Evolutionary conservation across 305 asterid genomes (phyloP), one percentile per base, ranked within the genome.

Genomic region (Fraxinus dipetala): DNA sequence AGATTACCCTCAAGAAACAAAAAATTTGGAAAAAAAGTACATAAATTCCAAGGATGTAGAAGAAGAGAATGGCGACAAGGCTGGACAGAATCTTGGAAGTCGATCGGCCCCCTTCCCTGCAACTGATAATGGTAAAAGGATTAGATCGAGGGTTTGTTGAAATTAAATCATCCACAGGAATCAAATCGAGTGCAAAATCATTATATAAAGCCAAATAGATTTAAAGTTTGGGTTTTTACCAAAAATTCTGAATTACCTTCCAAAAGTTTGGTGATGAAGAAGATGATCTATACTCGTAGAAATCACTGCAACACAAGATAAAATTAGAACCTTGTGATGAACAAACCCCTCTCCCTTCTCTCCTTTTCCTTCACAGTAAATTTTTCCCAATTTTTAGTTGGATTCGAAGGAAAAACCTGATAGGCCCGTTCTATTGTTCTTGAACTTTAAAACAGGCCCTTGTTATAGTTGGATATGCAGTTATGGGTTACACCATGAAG

Each of bases 1-100:
- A 83, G 72, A 85, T 16, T 79, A 22, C 28, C 35, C 28, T 34
- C 45, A 54, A 75, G 74, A 67, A 67, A 26, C 36, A 26, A 67
- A 14, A 67, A 10, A 5, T 4, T 14, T 28, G 74, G 13, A 20
- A 59, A 59, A 13, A 59, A 59, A 2, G 35, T 11, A 30, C 8
- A 30, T 4, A 70, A 70, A 16, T 70, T 70, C 45, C 76, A 70
- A 70, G 24, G 74, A 31, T 38, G 18, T 31, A 30, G 76, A 70
- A 70, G 43, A 59, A 59, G 69, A 59, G 14, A 70, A 32, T 16
- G 76, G 26, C 76, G 45, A 70, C 32, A 31, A 30, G 45, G 24
- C 76, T 31, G 24, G 43, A 14, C 40, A 32, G 45, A 70, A 6
- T 70, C 76, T 70, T 31, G 32, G 45, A 1, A 14, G 20, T 70